Percentiles rank a stretch among this genome's conserved stretches.
phyloP scores from a whole-genome alignment of 805 yeast species.

The Tetrapisispora nanseiensis region DNA sequence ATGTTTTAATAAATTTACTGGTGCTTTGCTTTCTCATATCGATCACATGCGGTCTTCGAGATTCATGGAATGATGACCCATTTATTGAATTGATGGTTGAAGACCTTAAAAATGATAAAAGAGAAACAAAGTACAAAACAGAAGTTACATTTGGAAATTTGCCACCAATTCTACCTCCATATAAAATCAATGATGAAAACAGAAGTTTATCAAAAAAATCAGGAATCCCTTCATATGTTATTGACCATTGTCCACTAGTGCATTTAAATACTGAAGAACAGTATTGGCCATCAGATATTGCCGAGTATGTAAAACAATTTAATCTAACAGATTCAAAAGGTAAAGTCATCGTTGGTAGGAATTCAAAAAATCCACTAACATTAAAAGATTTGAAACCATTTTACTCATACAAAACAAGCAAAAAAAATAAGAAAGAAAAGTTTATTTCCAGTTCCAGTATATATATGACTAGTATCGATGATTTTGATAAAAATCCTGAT shows the following conservation, averaged over 20 bases:
- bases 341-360: slow-evolving; percentile 11
- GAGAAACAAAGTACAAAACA: background rate
- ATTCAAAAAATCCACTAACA: slow-evolving; percentile 17
- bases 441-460: slow-evolving; percentile 21
- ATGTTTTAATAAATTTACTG: too few relatives aligned
- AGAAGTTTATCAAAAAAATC: slow-evolving; percentile 17
- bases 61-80: slow-evolving; percentile 1
- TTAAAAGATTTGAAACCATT: slow-evolving; percentile 15
- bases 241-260: slow-evolving; percentile 66
- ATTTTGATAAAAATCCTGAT: slow-evolving; percentile 63
- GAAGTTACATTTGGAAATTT: background rate
- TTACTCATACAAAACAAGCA: slow-evolving; percentile 4
- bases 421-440: slow-evolving; percentile 5
- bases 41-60: background rate
- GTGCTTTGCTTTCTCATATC: too few relatives aligned
- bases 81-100: slow-evolving; percentile 1
- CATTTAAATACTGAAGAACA: slow-evolving; percentile 82
- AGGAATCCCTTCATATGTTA: slow-evolving; percentile 53
- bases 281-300: slow-evolving; percentile 77
- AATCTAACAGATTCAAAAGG: slow-evolving; percentile 46
- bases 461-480: slow-evolving; percentile 51
- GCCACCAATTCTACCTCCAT: slow-evolving; percentile 24
- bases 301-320: slow-evolving; percentile 58
- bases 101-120: background rate
- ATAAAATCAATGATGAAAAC: slow-evolving; percentile 18